phyloP scores from a whole-genome alignment of 495 filamentous ascomycete genomes.

The Hypoxylon subgilvum region DNA sequence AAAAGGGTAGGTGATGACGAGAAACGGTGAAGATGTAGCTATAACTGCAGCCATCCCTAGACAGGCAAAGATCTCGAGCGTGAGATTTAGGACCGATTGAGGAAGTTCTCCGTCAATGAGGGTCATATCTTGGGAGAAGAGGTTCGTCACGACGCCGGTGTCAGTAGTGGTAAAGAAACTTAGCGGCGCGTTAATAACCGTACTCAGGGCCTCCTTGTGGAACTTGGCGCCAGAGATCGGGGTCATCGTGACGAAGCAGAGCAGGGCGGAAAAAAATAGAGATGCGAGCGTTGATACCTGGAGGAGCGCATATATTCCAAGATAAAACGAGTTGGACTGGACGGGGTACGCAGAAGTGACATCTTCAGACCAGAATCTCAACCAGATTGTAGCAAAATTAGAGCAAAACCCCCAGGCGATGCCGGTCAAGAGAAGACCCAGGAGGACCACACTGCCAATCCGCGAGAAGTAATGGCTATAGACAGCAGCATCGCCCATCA shows the following conservation, averaged over 20 bases:
- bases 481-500: constrained; percentile 40
- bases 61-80: constrained; percentile 31
- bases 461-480: constrained; percentile 47
- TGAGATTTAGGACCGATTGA: constrained; percentile 38
- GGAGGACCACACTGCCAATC: constrained; percentile 29
- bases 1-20: constrained; percentile 39
- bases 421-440: constrained; percentile 34
- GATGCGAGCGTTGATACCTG: constrained; percentile 34
- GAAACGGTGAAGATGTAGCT: constrained; percentile 37
- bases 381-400: constrained; percentile 49
- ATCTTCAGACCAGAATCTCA: constrained; percentile 49
- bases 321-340: constrained; percentile 42
- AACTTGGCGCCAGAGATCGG: constrained; percentile 30
- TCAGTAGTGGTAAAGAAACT: constrained; percentile 51
- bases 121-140: constrained; percentile 55
- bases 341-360: constrained; percentile 27
- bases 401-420: constrained; percentile 42
- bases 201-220: constrained; percentile 36
- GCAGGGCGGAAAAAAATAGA: constrained; percentile 7
- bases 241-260: constrained; percentile 19
- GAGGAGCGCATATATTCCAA: constrained; percentile 45
- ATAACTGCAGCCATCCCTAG: constrained; percentile 36
- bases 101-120: constrained; percentile 49
- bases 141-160: constrained; percentile 48
- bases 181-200: constrained; percentile 40